A percentile compares a stretch with the other conserved stretches of the same genome.
Evolutionary conservation across 768 basidiomycete species (phyloP).

Genomic region (Boletellus ananiceps): DNA sequence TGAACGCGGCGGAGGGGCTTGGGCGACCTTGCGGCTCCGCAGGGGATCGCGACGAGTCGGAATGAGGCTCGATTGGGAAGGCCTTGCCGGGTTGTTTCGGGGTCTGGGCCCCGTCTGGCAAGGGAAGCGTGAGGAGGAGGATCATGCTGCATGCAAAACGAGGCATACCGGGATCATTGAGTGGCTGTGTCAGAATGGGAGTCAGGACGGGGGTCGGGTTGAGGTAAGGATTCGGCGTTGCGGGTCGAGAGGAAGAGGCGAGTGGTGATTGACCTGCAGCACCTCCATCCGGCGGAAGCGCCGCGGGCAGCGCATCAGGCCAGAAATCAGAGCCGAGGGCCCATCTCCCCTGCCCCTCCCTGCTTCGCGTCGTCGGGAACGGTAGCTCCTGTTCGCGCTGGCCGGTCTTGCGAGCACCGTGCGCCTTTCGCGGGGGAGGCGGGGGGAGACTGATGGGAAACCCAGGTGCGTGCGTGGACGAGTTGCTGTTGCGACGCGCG

Average conservation of each 20-base stretch:
- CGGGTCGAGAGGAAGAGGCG: slow-evolving; percentile 15
- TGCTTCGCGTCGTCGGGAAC: slow-evolving; percentile 13
- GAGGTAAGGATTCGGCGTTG: slow-evolving; percentile 33
- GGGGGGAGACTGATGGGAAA: slow-evolving; percentile 29
- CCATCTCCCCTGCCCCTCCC: slow-evolving; percentile 13
- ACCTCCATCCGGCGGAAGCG: not conserved
- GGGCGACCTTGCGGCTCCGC: slow-evolving; percentile 4
- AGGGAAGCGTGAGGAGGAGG: not conserved
- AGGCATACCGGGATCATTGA: slow-evolving; percentile 13
- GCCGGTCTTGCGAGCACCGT: slow-evolving; percentile 9
- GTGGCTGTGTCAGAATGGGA: slow-evolving; percentile 5
- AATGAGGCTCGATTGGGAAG: not conserved
- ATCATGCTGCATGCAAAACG: not conserved
- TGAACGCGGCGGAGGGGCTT: slow-evolving; percentile 13
- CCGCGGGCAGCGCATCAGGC: slow-evolving; percentile 21
- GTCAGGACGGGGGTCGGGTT: slow-evolving; percentile 32
- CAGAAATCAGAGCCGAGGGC: slow-evolving; percentile 20
- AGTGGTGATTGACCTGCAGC: not conserved
- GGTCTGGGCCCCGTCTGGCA: slow-evolving; percentile 12
- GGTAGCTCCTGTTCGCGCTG: not conserved
- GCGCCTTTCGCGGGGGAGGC: slow-evolving; percentile 30
- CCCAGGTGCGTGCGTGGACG: slow-evolving; percentile 20
- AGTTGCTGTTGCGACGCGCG: slow-evolving; percentile 31
- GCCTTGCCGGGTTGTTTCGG: slow-evolving; percentile 8
- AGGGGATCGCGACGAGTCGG: slow-evolving; percentile 1